Base-by-base conservation (phyloP, 139 green algal species). In the Monoraphidium neglectum region DNA sequence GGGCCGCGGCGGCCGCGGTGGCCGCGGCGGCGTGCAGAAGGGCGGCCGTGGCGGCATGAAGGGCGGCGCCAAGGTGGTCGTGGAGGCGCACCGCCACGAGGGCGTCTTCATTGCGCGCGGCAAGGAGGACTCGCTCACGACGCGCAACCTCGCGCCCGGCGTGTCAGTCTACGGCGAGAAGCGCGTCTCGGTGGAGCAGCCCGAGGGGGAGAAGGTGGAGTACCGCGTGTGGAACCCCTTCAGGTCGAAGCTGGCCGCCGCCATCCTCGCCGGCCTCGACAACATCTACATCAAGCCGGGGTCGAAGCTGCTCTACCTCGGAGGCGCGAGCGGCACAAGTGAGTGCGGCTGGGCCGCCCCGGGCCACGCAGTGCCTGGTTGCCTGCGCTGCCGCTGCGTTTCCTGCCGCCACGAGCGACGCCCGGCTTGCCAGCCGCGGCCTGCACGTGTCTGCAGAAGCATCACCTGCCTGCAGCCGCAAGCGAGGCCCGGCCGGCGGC, bases 161-260 rank as follows among this genome's bases (percentile, higher is more conserved):
- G 95, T 98, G 57, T 94, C 82, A 71, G 97, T 99, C 40, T 99
- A 99, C 68, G 94, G 94, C 36, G 97, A 99, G 89, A 99, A 99
- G 90, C 90, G 96, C 57, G 92, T 99, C 60, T 87, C 86, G 12
- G 90, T 97, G 26, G 96, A 99, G 85, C 83, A 87, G 21, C 54
- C 49, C 60, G 68, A 81, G 74, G 69, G 86, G 60, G 82, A 91
- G 46, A 98, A 99, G 89, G 85, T 92, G 4, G 97, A 99, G 91
- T 99, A 99, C 90, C 89, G 97, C 47, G 95, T 99, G 43, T 99
- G 97, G 97, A 99, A 99, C 89, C 97, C 97, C 40, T 99, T 99
- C 93, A 86, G 97, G 40, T 98, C 92, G 56, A 99, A 99, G 92
- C 88, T 99, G 66, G 97, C 96, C 18, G 97, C 97, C 24, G 93